Evolutionary conservation across 73 alveolate species (phyloP).

Genomic region (Symbiodinium pilosum): DNA sequence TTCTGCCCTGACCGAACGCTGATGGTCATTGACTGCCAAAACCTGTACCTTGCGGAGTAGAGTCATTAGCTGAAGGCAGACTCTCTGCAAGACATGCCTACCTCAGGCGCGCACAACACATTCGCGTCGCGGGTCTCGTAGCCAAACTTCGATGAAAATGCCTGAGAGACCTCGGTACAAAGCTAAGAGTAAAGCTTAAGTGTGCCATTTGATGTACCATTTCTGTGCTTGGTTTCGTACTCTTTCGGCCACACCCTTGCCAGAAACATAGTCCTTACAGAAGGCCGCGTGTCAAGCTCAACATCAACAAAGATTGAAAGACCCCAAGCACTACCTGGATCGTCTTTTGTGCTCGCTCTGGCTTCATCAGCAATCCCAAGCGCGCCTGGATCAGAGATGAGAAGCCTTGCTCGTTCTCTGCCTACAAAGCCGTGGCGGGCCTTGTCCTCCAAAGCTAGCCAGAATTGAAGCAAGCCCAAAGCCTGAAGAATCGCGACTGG

Average conservation of each 20-base stretch:
- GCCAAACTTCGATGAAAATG: constrained; percentile 48
- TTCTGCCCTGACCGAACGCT: background rate
- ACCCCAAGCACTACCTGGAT: background rate
- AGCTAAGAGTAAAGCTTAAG: background rate
- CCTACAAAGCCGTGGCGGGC: too few species aligned
- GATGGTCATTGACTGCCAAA: constrained; percentile 8
- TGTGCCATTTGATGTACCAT: background rate
- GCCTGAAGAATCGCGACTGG: background rate
- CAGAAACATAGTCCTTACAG: background rate
- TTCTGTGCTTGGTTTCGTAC: background rate
- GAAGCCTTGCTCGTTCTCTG: background rate
- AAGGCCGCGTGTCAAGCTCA: too few species aligned
- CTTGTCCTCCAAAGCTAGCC: constrained; percentile 65
- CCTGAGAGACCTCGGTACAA: background rate
- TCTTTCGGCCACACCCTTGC: background rate
- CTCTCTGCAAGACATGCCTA: too few species aligned
- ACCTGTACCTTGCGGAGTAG: background rate
- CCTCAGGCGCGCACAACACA: background rate
- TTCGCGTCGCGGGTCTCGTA: constrained; percentile 63
- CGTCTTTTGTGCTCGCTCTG: background rate
- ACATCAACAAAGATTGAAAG: too few species aligned
- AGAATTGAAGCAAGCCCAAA: constrained; percentile 44
- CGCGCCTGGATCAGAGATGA: background rate
- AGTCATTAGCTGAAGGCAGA: background rate
- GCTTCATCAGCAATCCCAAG: background rate